A percentile compares a stretch with the other conserved stretches of the same genome.
Conservation (phyloP, 352 stramenopile species). For the Globisporangium canariense region DNA sequence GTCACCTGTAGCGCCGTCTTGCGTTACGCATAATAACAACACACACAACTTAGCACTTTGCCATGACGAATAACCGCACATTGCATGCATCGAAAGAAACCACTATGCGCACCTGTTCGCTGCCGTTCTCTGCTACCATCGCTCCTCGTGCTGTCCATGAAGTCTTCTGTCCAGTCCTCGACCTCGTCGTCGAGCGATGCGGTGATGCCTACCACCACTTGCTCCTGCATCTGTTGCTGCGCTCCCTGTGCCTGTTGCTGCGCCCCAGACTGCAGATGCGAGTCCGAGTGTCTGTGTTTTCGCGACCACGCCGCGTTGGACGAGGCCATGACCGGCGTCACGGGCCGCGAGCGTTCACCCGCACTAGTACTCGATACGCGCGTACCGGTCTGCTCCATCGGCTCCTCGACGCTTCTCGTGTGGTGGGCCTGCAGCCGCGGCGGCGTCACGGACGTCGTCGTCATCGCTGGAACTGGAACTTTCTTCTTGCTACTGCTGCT, state of each 20-base stretch:
- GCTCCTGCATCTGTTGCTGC: conserved; percentile 3
- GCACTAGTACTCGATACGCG: conserved; percentile 12
- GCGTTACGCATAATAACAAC: conserved; percentile 2
- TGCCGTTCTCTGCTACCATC: conserved; percentile 4
- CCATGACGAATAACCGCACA: not conserved
- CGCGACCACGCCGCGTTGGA: conserved; percentile 7
- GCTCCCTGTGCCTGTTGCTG: not conserved
- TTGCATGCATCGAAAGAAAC: not conserved
- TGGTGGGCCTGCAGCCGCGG: conserved; percentile 1
- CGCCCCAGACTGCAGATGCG: conserved; percentile 19
- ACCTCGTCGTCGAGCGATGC: conserved; percentile 63
- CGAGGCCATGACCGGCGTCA: not conserved
- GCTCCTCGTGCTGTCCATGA: conserved; percentile 24
- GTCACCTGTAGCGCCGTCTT: conserved; percentile 2
- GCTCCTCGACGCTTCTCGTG: conserved; percentile 1
- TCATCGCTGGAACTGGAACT: not conserved
- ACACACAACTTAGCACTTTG: not conserved
- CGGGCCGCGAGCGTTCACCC: conserved; percentile 4
- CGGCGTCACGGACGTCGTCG: not conserved
- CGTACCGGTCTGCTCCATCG: conserved; percentile 1
- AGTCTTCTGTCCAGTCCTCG: conserved; percentile 78
- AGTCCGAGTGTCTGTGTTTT: conserved; percentile 16
- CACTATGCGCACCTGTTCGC: not conserved
- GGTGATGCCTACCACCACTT: conserved; percentile 72
- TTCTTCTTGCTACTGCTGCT: conserved; percentile 4